Base-by-base conservation (phyloP, 495 filamentous ascomycete species). In the Gamarada debralockiae region DNA sequence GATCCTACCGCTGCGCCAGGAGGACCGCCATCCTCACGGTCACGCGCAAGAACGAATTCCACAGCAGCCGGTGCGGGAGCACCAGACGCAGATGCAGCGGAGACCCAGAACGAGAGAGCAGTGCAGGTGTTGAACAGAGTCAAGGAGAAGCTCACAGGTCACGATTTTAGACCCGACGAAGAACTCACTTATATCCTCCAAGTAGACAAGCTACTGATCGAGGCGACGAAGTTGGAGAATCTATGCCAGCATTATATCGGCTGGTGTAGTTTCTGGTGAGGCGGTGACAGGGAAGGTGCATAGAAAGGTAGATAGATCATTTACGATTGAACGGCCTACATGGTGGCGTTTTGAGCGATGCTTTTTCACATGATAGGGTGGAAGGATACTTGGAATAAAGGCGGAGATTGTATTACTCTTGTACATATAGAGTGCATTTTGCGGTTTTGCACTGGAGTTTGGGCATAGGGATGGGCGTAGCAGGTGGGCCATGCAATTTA, bases 161-260 rank as follows among this genome's bases (percentile, higher is more conserved):
- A 77, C 20, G 81, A 84, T 63, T 84, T 84, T 63, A 83, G 81
- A 54, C 72, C 75, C 0, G 72, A 78, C 10, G 89, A 92, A 55
- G 93, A 97, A 69, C 75, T 99, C 50, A 83, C 80, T 46, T 82
- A 95, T n/a, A 84, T 86, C 15, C 79, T 84, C 33, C 95, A 97
- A 67, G 95, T 99, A 2, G 91, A 96, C 65, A 92, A 92, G 69
- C 70, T 97, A 61, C 86, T 97, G 54, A 84, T 84, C 29, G 92
- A 99, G 70, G 95, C 95, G 17, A 97, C 93, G 5, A 97, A 89
- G 60, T 75, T 97, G 40, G 95, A 97, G 75, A 97, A 97, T 70
- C 76, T 99, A 52, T 97, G 95, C 65, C 93, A 97, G 72, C 93
- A 97, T 72, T 99, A 97, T 69, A 97, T 97, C 53, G 93, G 92